Conservation (phyloP, 2,329 filamentous ascomycete genomes). For the Aspergillus fumigatus region DNA sequence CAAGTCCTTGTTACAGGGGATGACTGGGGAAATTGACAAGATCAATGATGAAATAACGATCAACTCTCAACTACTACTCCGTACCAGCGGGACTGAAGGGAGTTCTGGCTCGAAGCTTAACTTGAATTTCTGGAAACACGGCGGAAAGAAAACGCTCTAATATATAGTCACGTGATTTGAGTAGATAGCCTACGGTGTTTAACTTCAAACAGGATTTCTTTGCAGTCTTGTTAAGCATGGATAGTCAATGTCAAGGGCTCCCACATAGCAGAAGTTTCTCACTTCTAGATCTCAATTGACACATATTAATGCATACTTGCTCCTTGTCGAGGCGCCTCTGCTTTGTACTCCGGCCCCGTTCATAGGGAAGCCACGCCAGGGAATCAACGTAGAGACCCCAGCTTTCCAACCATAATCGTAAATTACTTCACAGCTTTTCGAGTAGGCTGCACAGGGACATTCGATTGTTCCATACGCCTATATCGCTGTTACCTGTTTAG, state of each 20-base stretch:
- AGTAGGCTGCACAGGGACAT: neutral
- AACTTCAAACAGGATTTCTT: neutral
- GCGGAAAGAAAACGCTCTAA: constrained; percentile 19
- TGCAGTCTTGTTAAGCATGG: neutral
- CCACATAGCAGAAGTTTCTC: neutral
- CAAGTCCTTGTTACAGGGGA: neutral
- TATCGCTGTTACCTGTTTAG: neutral
- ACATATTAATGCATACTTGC: neutral
- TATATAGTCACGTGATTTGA: constrained; percentile 16
- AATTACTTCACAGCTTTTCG: neutral
- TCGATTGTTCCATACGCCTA: neutral
- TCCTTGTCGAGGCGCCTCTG: neutral
- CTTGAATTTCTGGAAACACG: constrained; percentile 17
- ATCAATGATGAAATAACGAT: neutral
- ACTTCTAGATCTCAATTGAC: neutral
- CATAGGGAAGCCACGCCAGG: neutral
- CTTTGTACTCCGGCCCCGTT: neutral
- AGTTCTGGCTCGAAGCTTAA: constrained; percentile 9
- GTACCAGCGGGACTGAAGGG: constrained; percentile 3
- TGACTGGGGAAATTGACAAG: neutral
- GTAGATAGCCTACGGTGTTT: neutral
- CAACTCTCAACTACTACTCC: neutral
- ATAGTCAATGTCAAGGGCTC: neutral
- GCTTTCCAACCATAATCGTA: neutral
- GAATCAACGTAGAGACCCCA: neutral